A percentile compares a stretch with the other conserved stretches of the same genome.
These are phyloP conservation scores for Heterobasidion occidentale DNA, from an alignment of 1,284 basidiomycete species.

Conservation along the genomic window DNA sequence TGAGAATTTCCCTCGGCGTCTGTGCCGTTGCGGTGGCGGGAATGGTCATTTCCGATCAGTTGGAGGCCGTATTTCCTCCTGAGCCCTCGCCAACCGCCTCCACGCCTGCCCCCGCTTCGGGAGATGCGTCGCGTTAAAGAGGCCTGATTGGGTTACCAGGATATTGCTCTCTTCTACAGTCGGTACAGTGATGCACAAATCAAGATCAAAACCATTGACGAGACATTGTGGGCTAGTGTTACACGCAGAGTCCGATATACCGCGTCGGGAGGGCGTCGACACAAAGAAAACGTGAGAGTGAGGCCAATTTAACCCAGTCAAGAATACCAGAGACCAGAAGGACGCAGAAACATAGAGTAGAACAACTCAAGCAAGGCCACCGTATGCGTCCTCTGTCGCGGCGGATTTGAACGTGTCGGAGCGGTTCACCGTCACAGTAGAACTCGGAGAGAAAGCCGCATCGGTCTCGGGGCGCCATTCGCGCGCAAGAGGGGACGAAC, in stretches of 20 bases:
- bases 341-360: not conserved
- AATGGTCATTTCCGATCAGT: conserved; percentile 44
- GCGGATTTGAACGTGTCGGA: conserved; percentile 3
- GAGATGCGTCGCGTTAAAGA: not conserved
- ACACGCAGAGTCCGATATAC: not conserved
- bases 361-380: conserved; percentile 2
- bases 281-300: not conserved
- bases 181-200: not conserved
- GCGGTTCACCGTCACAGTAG: not conserved
- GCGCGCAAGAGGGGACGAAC: not conserved
- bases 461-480: not conserved
- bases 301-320: too few relatives aligned
- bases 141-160: too few relatives aligned
- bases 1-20: conserved; percentile 47
- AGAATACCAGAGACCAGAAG: not conserved
- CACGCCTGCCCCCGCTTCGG: not conserved
- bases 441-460: not conserved
- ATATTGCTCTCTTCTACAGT: not conserved
- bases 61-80: conserved; percentile 34
- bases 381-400: conserved; percentile 10
- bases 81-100: not conserved
- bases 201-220: conserved; percentile 1
- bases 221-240: not conserved
- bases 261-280: not conserved
- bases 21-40: conserved; percentile 46